phyloP scores from a whole-genome alignment of 2,329 filamentous ascomycete species.

The Talaromyces albobiverticillius region DNA sequence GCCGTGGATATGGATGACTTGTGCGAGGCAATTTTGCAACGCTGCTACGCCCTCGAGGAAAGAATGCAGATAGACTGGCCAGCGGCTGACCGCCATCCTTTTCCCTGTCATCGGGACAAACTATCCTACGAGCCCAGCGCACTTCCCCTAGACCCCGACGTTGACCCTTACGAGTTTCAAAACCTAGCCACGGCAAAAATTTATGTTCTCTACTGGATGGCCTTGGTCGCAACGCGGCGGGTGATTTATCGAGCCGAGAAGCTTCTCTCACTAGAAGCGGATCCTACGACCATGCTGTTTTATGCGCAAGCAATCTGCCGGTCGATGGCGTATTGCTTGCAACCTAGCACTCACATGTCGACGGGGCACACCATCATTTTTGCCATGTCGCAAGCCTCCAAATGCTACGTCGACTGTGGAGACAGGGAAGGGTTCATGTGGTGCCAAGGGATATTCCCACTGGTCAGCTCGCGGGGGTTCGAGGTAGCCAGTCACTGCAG shows the following conservation, averaged over 20 bases:
- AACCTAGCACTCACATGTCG: neutral
- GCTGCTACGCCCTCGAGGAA: neutral
- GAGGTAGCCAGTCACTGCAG: neutral
- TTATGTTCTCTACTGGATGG: neutral
- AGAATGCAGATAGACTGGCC: neutral
- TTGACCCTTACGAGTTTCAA: neutral
- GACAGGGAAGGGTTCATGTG: neutral
- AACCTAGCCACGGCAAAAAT: neutral
- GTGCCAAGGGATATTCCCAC: neutral
- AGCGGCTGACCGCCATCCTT: neutral
- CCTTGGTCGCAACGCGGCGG: neutral
- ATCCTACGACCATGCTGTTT: neutral
- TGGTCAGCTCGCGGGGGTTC: neutral
- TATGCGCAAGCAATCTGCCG: neutral
- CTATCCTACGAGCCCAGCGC: neutral
- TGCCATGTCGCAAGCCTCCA: neutral
- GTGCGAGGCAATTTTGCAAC: neutral
- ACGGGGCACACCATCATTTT: neutral
- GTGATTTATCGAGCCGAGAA: neutral
- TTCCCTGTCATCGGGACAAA: neutral
- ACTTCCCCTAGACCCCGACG: neutral
- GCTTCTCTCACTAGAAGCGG: neutral
- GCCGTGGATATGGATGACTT: neutral
- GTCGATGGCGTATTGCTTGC: conserved; percentile 1
- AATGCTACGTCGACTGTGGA: neutral